These are phyloP conservation scores for Diversispora epigaea DNA, from an alignment of 192 early-diverging fungal species.

Conservation along the genomic window DNA sequence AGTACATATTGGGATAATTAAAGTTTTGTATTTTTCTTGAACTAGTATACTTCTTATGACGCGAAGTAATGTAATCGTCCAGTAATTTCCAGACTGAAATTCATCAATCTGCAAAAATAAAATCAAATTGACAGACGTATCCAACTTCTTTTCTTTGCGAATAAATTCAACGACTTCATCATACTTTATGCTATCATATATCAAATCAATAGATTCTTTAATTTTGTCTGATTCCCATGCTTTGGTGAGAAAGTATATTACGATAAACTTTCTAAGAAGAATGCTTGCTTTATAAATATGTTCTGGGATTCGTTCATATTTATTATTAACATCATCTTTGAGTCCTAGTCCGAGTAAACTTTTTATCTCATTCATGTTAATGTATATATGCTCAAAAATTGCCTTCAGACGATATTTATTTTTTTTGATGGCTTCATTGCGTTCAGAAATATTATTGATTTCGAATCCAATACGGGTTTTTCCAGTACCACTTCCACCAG, in stretches of 20 bases:
- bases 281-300: background rate
- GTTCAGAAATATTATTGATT: background rate
- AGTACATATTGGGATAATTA: slow-evolving; percentile 13
- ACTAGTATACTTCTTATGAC: background rate
- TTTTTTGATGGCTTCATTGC: background rate
- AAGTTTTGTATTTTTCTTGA: background rate
- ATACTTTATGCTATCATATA: background rate
- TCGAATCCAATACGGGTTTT: background rate
- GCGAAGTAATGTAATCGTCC: background rate
- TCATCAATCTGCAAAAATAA: slow-evolving; percentile 16
- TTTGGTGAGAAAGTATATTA: background rate
- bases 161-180: background rate
- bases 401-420: too few relatives aligned
- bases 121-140: background rate
- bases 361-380: slow-evolving; percentile 19
- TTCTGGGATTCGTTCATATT: background rate
- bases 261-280: background rate
- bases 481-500: slow-evolving; percentile 1
- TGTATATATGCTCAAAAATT: slow-evolving; percentile 19
- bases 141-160: background rate
- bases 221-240: background rate
- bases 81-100: slow-evolving; percentile 1
- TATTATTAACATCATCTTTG: background rate
- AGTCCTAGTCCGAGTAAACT: background rate
- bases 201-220: background rate